A percentile compares a stretch with the other conserved stretches of the same genome.
Conservation (phyloP, 1,284 basidiomycete species). For the Ustilago lituana region DNA sequence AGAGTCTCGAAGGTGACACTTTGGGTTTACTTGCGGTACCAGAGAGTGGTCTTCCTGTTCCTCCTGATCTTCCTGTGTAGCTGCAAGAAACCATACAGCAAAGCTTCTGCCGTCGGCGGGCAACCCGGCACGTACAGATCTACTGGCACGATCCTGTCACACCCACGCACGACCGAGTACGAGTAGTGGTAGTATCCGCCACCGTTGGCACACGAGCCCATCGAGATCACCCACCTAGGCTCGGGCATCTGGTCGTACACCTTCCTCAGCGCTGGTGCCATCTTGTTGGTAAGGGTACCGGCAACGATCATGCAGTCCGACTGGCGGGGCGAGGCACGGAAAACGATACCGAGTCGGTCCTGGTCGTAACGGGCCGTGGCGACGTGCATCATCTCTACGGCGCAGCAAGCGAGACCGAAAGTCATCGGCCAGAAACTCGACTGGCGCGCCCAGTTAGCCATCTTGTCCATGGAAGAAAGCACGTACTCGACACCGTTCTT, state of each 20-base stretch:
- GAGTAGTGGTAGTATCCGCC: constrained; percentile 96
- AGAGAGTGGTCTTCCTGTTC: constrained; percentile 86
- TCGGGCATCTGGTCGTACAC: constrained; percentile 67
- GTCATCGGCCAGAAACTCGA: constrained; percentile 99
- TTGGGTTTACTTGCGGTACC: constrained; percentile 73
- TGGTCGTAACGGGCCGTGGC: constrained; percentile 98
- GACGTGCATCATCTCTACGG: constrained; percentile 91
- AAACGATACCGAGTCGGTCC: constrained; percentile 95
- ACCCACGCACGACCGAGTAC: constrained; percentile 98
- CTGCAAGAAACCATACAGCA: constrained; percentile 77
- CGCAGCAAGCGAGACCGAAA: constrained; percentile 96
- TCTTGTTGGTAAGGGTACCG: constrained; percentile 99
- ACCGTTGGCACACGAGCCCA: constrained; percentile 99
- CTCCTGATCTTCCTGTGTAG: constrained; percentile 96
- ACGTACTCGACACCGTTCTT: constrained; percentile 95
- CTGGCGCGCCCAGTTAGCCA: constrained; percentile 97
- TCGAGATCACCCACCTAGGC: constrained; percentile 89
- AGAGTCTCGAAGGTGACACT: neutral
- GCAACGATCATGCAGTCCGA: constrained; percentile 99
- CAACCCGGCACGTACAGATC: constrained; percentile 88
- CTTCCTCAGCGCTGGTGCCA: constrained; percentile 77
- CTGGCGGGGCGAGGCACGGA: constrained; percentile 97
- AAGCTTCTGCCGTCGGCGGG: constrained; percentile 86
- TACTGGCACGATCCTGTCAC: constrained; percentile 97
- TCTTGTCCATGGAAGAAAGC: constrained; percentile 92